These are phyloP conservation scores for Fraxinus americana DNA, from an alignment of 257 asterid genomes.

Conservation along the genomic window DNA sequence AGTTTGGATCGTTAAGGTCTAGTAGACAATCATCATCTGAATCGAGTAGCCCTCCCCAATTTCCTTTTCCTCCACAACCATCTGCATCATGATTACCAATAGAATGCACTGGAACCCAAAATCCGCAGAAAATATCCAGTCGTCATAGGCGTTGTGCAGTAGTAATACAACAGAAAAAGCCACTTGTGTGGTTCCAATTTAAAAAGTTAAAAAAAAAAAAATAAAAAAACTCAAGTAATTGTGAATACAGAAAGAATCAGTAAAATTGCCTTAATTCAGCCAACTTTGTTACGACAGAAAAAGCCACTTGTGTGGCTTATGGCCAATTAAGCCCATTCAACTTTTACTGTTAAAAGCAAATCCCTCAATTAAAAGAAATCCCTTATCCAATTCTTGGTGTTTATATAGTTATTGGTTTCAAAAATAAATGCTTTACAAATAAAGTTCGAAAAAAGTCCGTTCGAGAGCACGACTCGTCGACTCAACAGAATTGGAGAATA, in stretches of 20 bases:
- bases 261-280: constrained; percentile 5
- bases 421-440: too few relatives aligned
- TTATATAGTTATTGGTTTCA: too few relatives aligned
- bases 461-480: too few relatives aligned
- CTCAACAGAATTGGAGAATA: too few relatives aligned
- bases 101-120: not conserved
- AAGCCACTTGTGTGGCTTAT: not conserved
- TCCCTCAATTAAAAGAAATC: too few relatives aligned
- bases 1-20: constrained; percentile 75
- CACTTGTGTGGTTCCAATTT: too few relatives aligned
- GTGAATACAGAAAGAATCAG: not conserved
- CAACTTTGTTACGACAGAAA: not conserved
- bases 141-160: not conserved
- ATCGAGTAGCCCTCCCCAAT: constrained; percentile 80
- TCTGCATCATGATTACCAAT: constrained; percentile 38
- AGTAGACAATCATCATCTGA: constrained; percentile 38
- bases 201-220: too few relatives aligned
- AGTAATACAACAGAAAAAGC: too few relatives aligned
- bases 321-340: not conserved
- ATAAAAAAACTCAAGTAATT: not conserved
- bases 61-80: constrained; percentile 89
- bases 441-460: too few relatives aligned
- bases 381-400: too few relatives aligned
- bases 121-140: constrained; percentile 14
- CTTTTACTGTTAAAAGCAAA: not conserved